These are phyloP conservation scores for Fusarium redolens DNA, from an alignment of 2,329 filamentous ascomycete species.

Conservation along the genomic window DNA sequence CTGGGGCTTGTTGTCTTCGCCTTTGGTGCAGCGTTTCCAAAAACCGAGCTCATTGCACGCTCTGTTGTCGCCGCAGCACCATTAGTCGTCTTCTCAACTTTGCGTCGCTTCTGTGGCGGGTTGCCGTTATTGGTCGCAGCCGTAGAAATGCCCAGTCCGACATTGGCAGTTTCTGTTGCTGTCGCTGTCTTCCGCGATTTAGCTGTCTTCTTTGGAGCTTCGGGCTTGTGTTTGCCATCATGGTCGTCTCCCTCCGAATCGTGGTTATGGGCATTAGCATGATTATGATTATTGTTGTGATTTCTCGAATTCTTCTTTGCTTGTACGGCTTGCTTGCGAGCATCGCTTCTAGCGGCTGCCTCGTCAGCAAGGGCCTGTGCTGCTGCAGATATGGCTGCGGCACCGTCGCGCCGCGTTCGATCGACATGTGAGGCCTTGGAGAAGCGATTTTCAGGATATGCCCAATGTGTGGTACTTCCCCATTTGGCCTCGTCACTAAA, in stretches of 20 bases:
- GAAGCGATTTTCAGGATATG: conserved; percentile 86
- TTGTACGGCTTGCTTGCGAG: conserved; percentile 82
- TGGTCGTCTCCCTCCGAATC: conserved; percentile 86
- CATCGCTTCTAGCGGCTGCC: conserved; percentile 84
- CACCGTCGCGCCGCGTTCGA: conserved; percentile 81
- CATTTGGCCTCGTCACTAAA: conserved; percentile 95
- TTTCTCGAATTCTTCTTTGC: conserved; percentile 78
- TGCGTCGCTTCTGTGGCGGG: conserved; percentile 79
- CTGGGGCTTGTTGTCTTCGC: conserved; percentile 72
- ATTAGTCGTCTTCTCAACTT: conserved; percentile 75
- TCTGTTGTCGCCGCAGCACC: conserved; percentile 68
- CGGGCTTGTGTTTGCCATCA: conserved; percentile 61
- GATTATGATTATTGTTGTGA: conserved; percentile 52
- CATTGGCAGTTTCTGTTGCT: conserved; percentile 59
- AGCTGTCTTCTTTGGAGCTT: conserved; percentile 70
- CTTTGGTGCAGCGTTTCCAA: conserved; percentile 64
- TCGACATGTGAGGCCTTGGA: conserved; percentile 74
- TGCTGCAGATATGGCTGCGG: conserved; percentile 80
- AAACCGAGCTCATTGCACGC: conserved; percentile 72
- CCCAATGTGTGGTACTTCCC: conserved; percentile 94
- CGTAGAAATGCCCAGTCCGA: conserved; percentile 75
- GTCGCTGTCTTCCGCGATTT: conserved; percentile 73
- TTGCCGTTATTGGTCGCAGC: conserved; percentile 64
- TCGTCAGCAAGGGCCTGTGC: conserved; percentile 84
- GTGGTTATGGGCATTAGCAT: conserved; percentile 34